phyloP scores from a whole-genome alignment of 176 grass and related monocot species.

The Musa itinerans region DNA sequence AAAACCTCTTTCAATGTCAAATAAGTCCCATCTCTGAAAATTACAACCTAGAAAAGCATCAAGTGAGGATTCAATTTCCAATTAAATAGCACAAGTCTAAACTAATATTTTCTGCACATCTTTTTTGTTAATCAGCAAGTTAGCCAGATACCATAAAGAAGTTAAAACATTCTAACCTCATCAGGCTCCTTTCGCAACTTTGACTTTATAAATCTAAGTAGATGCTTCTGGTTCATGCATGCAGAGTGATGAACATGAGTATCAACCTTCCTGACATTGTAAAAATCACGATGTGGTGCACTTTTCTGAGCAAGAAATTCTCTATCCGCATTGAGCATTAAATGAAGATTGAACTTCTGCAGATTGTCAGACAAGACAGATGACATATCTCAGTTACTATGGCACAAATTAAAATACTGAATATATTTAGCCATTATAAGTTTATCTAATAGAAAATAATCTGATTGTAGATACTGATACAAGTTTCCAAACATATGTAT shows the following conservation, averaged over 20 bases:
- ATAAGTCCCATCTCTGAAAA: slow-evolving; percentile 94
- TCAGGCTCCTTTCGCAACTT: slow-evolving; percentile 91
- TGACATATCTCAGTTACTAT: not conserved
- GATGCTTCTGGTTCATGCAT: slow-evolving; percentile 96
- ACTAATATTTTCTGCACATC: not conserved
- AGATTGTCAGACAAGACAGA: not conserved
- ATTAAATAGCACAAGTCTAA: not conserved
- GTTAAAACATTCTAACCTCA: slow-evolving; percentile 36
- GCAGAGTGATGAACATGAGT: slow-evolving; percentile 98
- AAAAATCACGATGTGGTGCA: slow-evolving; percentile 91
- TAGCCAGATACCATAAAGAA: not conserved
- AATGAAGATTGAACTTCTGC: slow-evolving; percentile 93
- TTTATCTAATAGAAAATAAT: not conserved
- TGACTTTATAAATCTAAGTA: slow-evolving; percentile 87
- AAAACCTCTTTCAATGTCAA: slow-evolving; percentile 94
- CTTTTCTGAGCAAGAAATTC: slow-evolving; percentile 92
- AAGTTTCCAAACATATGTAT: not conserved
- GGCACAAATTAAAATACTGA: not conserved
- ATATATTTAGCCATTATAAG: not conserved
- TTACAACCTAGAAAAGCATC: slow-evolving; percentile 55
- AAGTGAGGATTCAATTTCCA: slow-evolving; percentile 10
- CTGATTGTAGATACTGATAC: not conserved
- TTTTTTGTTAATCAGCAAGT: not conserved
- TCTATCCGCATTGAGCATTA: slow-evolving; percentile 91
- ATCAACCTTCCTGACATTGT: slow-evolving; percentile 95